phyloP scores from a whole-genome alignment of 768 basidiomycete species.

The Clavaria fumosa region DNA sequence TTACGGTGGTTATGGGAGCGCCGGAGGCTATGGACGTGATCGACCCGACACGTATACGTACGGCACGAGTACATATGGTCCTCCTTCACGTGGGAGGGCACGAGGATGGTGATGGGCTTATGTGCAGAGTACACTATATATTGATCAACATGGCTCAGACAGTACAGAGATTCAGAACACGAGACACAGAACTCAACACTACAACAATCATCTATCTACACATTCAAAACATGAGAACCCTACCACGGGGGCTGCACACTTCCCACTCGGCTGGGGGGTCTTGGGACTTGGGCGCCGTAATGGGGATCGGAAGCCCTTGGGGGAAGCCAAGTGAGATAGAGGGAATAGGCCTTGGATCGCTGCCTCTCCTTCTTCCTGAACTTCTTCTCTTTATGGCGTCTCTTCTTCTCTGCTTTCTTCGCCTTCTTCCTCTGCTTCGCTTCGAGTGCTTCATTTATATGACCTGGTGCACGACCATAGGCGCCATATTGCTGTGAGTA shows the following conservation, averaged over 20 bases:
- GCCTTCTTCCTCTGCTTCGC: slow-evolving; percentile 38
- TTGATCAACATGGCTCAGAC: not conserved
- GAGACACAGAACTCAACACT: too few species aligned
- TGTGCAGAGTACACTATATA: not conserved
- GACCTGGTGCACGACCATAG: slow-evolving; percentile 27
- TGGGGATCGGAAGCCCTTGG: too few species aligned
- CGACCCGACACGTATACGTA: too few species aligned
- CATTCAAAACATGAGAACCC: too few species aligned
- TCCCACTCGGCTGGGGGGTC: too few species aligned
- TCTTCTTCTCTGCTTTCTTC: slow-evolving; percentile 43
- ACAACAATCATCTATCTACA: too few species aligned
- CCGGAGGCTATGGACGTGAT: slow-evolving; percentile 7
- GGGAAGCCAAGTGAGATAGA: slow-evolving; percentile 42
- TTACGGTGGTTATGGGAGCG: slow-evolving; percentile 21
- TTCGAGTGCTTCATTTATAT: slow-evolving; percentile 30
- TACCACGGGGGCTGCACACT: too few species aligned
- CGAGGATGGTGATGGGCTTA: slow-evolving; percentile 29
- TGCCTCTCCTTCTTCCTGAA: slow-evolving; percentile 41
- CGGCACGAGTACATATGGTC: slow-evolving; percentile 14
- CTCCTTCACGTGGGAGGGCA: slow-evolving; percentile 30
- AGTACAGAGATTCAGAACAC: too few species aligned
- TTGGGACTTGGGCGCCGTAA: too few species aligned
- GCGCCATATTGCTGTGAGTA: slow-evolving; percentile 23
- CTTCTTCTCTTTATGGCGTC: slow-evolving; percentile 50
- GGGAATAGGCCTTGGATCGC: slow-evolving; percentile 43